Evolutionary conservation across 306 rosid genomes (phyloP).

Genomic region (Hippophae gyantsensis): DNA sequence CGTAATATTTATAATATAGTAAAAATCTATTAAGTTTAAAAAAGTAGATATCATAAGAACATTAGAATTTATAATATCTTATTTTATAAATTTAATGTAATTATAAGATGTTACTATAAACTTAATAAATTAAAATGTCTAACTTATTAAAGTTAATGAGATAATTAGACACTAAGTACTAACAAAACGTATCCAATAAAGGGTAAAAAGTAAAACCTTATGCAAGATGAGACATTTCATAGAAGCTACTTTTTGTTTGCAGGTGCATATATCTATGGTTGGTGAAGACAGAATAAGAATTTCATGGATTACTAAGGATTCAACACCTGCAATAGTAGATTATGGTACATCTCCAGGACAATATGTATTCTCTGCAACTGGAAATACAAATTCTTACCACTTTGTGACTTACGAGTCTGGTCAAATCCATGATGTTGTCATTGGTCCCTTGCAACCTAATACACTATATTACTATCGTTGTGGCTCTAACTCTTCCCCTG

Average conservation of each 20-base stretch:
- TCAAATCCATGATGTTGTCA: conserved; percentile 48
- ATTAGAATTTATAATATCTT: no score
- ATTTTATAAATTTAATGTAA: no score
- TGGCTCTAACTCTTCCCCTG: conserved; percentile 24
- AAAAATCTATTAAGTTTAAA: no score
- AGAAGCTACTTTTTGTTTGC: background rate
- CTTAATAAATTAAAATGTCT: no score
- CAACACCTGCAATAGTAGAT: conserved; percentile 31
- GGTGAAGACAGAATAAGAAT: conserved; percentile 65
- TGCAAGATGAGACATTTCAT: no score
- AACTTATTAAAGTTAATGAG: no score
- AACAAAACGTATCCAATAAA: no score
- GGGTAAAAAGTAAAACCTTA: no score
- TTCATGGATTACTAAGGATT: conserved; percentile 51
- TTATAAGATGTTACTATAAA: no score
- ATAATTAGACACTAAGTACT: no score
- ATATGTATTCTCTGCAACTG: conserved; percentile 22
- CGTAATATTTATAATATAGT: no score
- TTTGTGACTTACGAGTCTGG: conserved; percentile 33
- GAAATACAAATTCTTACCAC: conserved; percentile 37
- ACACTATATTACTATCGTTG: conserved; percentile 53
- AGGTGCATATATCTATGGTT: conserved; percentile 77
- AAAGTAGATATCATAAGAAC: no score
- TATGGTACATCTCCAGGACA: conserved; percentile 45
- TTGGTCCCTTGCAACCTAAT: conserved; percentile 60